These are phyloP conservation scores for Lachancea lanzarotensis DNA, from an alignment of 805 yeast species.

Conservation along the genomic window DNA sequence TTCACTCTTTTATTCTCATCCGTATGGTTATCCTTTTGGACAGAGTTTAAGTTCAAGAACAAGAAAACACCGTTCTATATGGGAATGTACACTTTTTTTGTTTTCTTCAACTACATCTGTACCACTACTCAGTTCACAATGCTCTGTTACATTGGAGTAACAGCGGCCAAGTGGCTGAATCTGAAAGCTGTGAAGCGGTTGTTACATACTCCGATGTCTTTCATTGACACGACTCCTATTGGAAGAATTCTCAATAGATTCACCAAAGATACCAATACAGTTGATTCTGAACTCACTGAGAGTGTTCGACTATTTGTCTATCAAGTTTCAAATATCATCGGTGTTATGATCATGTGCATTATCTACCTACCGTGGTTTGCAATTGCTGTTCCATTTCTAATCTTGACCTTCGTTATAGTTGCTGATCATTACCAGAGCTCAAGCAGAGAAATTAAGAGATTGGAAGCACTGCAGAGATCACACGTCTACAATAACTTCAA, in stretches of 20 bases:
- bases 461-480: constrained; percentile 48
- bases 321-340: constrained; percentile 49
- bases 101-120: constrained; percentile 42
- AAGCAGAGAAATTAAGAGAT: constrained; percentile 45
- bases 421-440: constrained; percentile 44
- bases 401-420: constrained; percentile 38
- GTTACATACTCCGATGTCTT: constrained; percentile 75
- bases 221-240: constrained; percentile 78
- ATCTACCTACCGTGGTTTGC: constrained; percentile 76
- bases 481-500: constrained; percentile 46
- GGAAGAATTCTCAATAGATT: constrained; percentile 83
- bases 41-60: constrained; percentile 44
- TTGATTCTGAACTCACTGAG: constrained; percentile 75
- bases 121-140: constrained; percentile 31
- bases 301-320: constrained; percentile 55
- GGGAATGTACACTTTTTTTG: constrained; percentile 65
- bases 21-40: constrained; percentile 83
- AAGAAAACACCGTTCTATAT: constrained; percentile 56
- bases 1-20: constrained; percentile 31
- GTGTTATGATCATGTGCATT: constrained; percentile 61
- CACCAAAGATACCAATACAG: constrained; percentile 79
- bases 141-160: constrained; percentile 38
- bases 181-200: constrained; percentile 52
- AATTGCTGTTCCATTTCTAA: constrained; percentile 55
- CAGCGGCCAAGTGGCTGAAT: constrained; percentile 54